Evolutionary conservation across 768 basidiomycete species (phyloP).

Genomic region (Agrocybe pediades): DNA sequence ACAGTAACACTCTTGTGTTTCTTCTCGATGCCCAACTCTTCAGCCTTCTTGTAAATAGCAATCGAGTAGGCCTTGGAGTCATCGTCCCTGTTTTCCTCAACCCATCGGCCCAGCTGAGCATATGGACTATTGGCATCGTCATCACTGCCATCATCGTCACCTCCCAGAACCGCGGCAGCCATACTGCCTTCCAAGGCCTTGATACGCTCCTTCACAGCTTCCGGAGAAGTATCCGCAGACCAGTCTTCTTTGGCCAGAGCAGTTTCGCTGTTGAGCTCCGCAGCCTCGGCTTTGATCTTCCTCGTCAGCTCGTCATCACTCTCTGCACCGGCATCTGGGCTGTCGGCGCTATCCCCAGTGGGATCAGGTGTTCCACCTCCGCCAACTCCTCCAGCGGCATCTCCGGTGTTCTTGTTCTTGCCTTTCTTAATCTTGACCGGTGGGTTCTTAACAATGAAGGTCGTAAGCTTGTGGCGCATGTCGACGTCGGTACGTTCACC

Average conservation of each 20-base stretch:
- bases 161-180: constrained; percentile 54
- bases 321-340: constrained; percentile 57
- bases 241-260: constrained; percentile 74
- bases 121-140: constrained; percentile 89
- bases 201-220: constrained; percentile 84
- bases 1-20: constrained; percentile 91
- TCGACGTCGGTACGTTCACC: constrained; percentile 90
- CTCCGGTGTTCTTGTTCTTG: constrained; percentile 58
- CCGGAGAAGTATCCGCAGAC: constrained; percentile 90
- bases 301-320: constrained; percentile 87
- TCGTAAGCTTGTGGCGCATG: constrained; percentile 95
- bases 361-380: constrained; percentile 41
- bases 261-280: constrained; percentile 66
- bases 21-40: constrained; percentile 90
- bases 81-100: constrained; percentile 64
- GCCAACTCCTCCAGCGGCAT: constrained; percentile 46
- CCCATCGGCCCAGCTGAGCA: constrained; percentile 79
- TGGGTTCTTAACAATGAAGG: constrained; percentile 97
- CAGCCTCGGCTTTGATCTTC: constrained; percentile 91
- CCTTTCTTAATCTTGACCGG: constrained; percentile 85
- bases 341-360: constrained; percentile 32
- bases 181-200: constrained; percentile 65
- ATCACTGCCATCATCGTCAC: constrained; percentile 90
- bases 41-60: constrained; percentile 84
- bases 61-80: constrained; percentile 56